These are phyloP conservation scores for Dioscorea alata DNA, from an alignment of 106 monocot species.

Conservation along the genomic window DNA sequence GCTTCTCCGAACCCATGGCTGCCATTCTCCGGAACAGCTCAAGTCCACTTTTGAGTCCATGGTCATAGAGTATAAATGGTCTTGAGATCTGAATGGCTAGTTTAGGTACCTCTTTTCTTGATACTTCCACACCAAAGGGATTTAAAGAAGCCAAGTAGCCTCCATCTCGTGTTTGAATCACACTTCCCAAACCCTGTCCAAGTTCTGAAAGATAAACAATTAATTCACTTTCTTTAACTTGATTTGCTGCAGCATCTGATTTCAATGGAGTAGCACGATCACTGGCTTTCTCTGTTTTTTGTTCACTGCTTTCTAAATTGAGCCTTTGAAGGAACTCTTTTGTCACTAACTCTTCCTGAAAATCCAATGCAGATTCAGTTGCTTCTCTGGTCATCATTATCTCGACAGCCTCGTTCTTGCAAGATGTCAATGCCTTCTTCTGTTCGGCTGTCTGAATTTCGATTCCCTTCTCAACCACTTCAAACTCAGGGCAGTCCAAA, in stretches of 20 bases:
- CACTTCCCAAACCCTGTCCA: constrained; percentile 66
- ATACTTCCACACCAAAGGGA: constrained; percentile 47
- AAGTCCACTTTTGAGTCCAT: constrained; percentile 37
- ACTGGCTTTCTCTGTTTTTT: neutral
- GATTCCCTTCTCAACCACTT: constrained; percentile 76
- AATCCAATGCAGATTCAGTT: constrained; percentile 16
- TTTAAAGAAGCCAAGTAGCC: constrained; percentile 74
- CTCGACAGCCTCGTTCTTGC: constrained; percentile 74
- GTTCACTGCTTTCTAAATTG: constrained; percentile 30
- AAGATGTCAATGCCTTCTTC: constrained; percentile 18
- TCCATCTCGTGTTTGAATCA: constrained; percentile 84
- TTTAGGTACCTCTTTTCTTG: constrained; percentile 43
- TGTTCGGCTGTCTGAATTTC: constrained; percentile 29
- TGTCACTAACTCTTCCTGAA: constrained; percentile 67
- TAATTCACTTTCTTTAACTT: constrained; percentile 4
- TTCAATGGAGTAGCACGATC: neutral
- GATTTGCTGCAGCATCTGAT: neutral
- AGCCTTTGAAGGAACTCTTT: constrained; percentile 84
- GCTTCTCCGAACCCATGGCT: constrained; percentile 41
- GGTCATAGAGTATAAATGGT: constrained; percentile 49
- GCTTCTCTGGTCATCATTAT: constrained; percentile 19
- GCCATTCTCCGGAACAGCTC: constrained; percentile 74
- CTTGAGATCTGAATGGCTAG: constrained; percentile 86
- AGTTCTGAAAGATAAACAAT: constrained; percentile 56
- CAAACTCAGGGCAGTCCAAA: constrained; percentile 62